Conservation (phyloP, 495 filamentous ascomycete species). For the Schizothecium vesticola region DNA sequence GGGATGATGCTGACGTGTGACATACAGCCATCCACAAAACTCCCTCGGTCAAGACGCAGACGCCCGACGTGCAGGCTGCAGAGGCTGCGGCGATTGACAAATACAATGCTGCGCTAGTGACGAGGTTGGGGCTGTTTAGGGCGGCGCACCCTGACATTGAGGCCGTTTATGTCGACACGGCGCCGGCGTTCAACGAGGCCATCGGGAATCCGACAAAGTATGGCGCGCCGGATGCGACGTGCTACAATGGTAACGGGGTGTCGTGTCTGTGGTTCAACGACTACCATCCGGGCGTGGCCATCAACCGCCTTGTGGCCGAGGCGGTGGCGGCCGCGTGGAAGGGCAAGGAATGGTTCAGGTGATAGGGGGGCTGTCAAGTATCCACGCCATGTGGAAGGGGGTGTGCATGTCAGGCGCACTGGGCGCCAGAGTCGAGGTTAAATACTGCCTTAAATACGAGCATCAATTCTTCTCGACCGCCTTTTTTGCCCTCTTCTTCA, state of each 20-base stretch:
- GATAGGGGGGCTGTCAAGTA: neutral
- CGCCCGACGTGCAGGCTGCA: conserved; percentile 11
- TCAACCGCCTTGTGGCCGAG: conserved; percentile 32
- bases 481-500: no score
- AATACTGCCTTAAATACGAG: no score
- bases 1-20: neutral
- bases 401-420: no score
- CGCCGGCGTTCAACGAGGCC: conserved; percentile 32
- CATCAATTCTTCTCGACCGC: no score
- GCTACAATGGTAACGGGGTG: conserved; percentile 40
- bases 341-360: conserved; percentile 22
- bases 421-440: no score
- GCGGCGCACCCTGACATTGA: conserved; percentile 25
- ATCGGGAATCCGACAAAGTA: conserved; percentile 40
- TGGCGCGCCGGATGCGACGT: conserved; percentile 39
- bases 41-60: conserved; percentile 44
- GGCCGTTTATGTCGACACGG: conserved; percentile 36
- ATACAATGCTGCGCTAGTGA: conserved; percentile 33
- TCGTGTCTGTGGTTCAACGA: conserved; percentile 44
- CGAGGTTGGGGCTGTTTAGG: conserved; percentile 23
- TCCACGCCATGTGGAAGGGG: neutral
- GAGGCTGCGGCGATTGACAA: conserved; percentile 35
- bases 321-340: conserved; percentile 40
- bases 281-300: conserved; percentile 40
- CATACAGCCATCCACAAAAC: conserved; percentile 53